phyloP scores from a whole-genome alignment of 208 protist genomes.

The Acanthamoeba divionensis region DNA sequence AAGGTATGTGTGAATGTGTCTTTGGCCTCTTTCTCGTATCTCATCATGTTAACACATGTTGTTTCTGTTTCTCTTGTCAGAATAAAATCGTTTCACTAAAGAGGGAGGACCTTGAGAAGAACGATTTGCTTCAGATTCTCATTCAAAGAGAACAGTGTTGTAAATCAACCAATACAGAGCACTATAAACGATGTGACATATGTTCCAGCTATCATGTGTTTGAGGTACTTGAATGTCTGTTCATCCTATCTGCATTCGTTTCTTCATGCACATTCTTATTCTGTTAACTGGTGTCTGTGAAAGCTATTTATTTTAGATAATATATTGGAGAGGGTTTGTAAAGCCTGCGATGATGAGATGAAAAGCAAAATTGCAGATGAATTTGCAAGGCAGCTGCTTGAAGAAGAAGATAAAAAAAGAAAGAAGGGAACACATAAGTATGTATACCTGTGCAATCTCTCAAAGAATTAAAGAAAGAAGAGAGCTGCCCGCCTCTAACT shows the following conservation, averaged over 20 bases:
- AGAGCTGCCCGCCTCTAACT: too few species aligned
- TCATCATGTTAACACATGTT: background rate
- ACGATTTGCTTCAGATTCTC: background rate
- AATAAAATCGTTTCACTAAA: background rate
- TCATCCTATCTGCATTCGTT: background rate
- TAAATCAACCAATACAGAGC: background rate
- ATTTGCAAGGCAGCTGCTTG: background rate
- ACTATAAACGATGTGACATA: background rate
- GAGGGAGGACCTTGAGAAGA: background rate
- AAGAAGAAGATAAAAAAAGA: background rate
- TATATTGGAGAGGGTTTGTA: background rate
- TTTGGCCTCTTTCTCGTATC: background rate
- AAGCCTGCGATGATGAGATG: background rate
- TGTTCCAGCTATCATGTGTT: constrained; percentile 23
- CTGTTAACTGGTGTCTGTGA: background rate
- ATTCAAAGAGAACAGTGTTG: background rate
- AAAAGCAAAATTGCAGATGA: background rate
- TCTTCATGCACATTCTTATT: background rate
- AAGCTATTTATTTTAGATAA: background rate
- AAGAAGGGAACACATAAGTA: background rate
- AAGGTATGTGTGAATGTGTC: background rate
- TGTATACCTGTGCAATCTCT: too few species aligned
- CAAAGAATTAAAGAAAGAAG: too few species aligned
- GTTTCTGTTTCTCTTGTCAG: background rate
- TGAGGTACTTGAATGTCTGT: background rate